Evolutionary conservation across 225 moss, liverwort and hornwort genomes (phyloP), one percentile per base, ranked within the genome.

Genomic region (Rhytidiadelphus loreus): DNA sequence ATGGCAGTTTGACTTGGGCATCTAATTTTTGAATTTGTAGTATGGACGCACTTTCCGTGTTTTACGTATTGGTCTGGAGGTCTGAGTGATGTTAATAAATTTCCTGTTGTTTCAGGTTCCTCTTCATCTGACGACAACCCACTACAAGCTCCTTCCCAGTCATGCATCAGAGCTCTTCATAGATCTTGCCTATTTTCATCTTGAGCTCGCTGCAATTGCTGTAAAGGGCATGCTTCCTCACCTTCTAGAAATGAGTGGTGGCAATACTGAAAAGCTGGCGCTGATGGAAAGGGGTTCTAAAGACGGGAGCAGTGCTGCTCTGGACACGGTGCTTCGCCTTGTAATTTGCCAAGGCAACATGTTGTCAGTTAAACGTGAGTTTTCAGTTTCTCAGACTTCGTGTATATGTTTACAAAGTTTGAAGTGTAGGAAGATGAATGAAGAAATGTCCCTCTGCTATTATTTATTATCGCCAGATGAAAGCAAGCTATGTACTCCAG

Each of bases 151-250:
- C 53, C 87, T 89, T n/a, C 94, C 95, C 43, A 88, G 86, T 78
- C 91, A 89, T 83, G 89, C 93, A 66, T 59, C 86, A 15, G 95
- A 94, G 73, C 92, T 96, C 71, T 89, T 96, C 80, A 65, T 96
- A 71, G 96, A 96, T 86, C 94, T 96, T 69, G 95, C 95, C 29
- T 96, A 96, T 88, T 88, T 94, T 80, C 94, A 95, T 91, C 92
- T 94, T 79, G 94, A 94, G 89, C 87, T 96, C 50, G 92, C 91
- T 88, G 96, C 94, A 69, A 87, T 93, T 84, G 92, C 93, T 81
- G 91, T 95, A 16, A 95, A 93, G 92, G 96, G 95, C 82, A 88
- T 93, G 86, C 88, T 95, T 86, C 87, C 92, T 72, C 89, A 90
- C 80, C 92, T 86, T 62, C 70, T 91, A 73, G 94, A 93, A 73